These are phyloP conservation scores for Purpureocillium takamizusanense DNA, from an alignment of 2,329 filamentous ascomycete genomes.

Conservation along the genomic window DNA sequence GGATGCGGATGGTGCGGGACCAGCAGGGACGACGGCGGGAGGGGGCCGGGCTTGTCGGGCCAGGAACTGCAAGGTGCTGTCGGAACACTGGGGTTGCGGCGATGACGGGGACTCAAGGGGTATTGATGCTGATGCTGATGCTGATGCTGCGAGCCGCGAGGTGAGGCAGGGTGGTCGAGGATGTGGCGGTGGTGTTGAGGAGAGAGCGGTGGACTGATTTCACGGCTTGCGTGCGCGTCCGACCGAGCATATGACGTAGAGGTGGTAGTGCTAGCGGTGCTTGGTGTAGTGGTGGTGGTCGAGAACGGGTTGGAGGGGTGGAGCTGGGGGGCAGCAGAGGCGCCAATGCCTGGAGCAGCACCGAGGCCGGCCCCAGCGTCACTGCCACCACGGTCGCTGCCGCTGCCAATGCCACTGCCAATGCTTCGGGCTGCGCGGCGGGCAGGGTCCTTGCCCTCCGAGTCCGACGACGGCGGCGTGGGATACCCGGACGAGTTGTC, in stretches of 20 bases:
- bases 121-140: too few species aligned
- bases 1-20: too few species aligned
- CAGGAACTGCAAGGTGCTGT: too few species aligned
- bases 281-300: too few species aligned
- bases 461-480: constrained; percentile 43
- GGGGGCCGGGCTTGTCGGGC: too few species aligned
- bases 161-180: too few species aligned
- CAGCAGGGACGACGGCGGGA: too few species aligned
- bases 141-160: background rate
- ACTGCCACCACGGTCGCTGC: background rate
- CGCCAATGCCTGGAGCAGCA: background rate
- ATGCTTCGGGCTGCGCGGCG: background rate
- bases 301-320: constrained; percentile 34
- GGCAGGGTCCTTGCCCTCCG: constrained; percentile 34
- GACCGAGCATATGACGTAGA: constrained; percentile 7
- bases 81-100: constrained; percentile 1
- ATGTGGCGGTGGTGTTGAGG: background rate
- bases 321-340: constrained; percentile 27
- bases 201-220: background rate
- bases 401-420: background rate
- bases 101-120: too few species aligned
- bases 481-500: constrained; percentile 1
- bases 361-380: background rate
- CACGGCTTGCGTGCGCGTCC: background rate
- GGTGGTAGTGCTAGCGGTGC: too few species aligned